phyloP scores from a whole-genome alignment of 495 filamentous ascomycete genomes.

The Aspergillus cristatus region DNA sequence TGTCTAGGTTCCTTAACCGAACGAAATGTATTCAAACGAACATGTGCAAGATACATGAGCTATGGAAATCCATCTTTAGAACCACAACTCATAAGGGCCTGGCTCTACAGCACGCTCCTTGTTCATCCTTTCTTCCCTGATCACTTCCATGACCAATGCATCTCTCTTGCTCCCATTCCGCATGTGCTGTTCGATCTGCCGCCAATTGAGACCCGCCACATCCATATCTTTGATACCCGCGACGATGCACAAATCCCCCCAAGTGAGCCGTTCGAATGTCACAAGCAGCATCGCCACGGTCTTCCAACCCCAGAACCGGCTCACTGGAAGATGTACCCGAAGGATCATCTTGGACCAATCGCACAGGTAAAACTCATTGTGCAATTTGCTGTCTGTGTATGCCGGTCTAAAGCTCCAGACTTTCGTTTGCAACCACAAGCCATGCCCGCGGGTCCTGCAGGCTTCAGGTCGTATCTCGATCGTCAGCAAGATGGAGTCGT shows the following conservation, averaged over 20 bases:
- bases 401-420: slow-evolving; percentile 9
- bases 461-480: slow-evolving; percentile 7
- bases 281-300: slow-evolving; percentile 23
- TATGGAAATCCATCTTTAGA: too few species aligned
- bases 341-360: slow-evolving; percentile 10
- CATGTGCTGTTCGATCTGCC: slow-evolving; percentile 5
- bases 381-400: slow-evolving; percentile 9
- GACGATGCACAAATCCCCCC: slow-evolving; percentile 15
- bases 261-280: slow-evolving; percentile 17
- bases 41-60: too few species aligned
- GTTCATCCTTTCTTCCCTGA: background rate
- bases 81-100: too few species aligned
- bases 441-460: slow-evolving; percentile 7
- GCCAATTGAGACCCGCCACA: slow-evolving; percentile 21
- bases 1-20: too few species aligned
- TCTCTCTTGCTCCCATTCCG: too few species aligned
- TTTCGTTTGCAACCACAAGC: slow-evolving; percentile 9
- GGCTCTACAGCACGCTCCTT: too few species aligned
- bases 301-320: slow-evolving; percentile 16
- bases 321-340: slow-evolving; percentile 15
- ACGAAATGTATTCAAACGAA: too few species aligned
- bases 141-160: background rate
- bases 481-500: slow-evolving; percentile 20
- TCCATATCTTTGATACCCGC: slow-evolving; percentile 4
- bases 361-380: slow-evolving; percentile 10